Evolutionary conservation across 1,284 basidiomycete species (phyloP), one percentile per base, ranked within the genome.

Genomic region (Ceratobasidium sp.): DNA sequence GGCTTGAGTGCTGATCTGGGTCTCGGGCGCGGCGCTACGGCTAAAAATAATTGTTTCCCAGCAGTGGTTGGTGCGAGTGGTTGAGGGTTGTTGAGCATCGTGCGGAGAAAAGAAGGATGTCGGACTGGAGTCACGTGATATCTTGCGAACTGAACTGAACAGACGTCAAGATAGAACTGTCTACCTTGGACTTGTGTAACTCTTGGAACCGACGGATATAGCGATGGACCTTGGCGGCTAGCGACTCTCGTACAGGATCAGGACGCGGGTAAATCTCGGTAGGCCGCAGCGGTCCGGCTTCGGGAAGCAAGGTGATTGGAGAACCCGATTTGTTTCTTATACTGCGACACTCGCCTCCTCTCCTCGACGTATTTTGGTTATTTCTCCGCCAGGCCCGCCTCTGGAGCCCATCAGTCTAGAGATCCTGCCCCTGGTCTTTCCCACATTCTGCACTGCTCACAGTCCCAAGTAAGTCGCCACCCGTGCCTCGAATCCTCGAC

Each of bases 331-430:
- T 7, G 37, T 19, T 4, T 56, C 66, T 49, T 69, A 69, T 69
- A 69, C 22, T 34, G 11, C 64, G 49, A 66, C 49, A 66, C 8
- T 37, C 22, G 39, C 66, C 31, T 54, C 66, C 43, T 24, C 43
- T 64, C 62, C n/a, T 11, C 27, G 16, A 27, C 27, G 24, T 49
- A 51, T 49, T 31, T 27, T 29, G 5, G 43, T 41, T 69, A 58
- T 69, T 69, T 69, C 66, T 58, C 66, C 66, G 66, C 27, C 27
- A 24, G 37, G 29, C 22, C 29, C 14, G 39, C 46, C n/a, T 63
- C 61, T 63, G 61, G 27, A 63, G 46, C 61, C 24, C 63, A 46
- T 51, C 7, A 65, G 61, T 8, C 24, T 43, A 62, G 59, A n/a
- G 29, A 24, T 65, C 41, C 9, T 19, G 3, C 29, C 51, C 34